Conservation (phyloP, 2,329 filamentous ascomycete genomes). For the Microsporum audouinii region DNA sequence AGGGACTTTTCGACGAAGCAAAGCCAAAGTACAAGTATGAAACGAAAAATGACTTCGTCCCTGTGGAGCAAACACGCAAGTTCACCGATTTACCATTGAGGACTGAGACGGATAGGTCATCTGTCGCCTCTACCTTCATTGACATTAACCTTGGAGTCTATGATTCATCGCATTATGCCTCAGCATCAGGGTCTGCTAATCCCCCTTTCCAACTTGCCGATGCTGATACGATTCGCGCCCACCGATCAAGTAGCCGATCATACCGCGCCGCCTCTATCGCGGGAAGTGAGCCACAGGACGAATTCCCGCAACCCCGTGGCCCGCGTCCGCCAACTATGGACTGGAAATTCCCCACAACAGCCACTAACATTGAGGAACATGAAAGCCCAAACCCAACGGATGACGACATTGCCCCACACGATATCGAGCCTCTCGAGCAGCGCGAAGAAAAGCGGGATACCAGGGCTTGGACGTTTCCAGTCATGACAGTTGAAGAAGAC, state of each 20-base stretch:
- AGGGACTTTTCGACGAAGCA: conserved; percentile 46
- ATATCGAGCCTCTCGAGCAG: conserved; percentile 9
- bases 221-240: conserved; percentile 46
- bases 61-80: conserved; percentile 31
- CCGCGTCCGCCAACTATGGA: conserved; percentile 37
- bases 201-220: conserved; percentile 40
- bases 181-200: conserved; percentile 40
- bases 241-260: conserved; percentile 39
- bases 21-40: conserved; percentile 49
- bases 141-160: conserved; percentile 48
- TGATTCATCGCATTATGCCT: conserved; percentile 41
- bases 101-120: conserved; percentile 36
- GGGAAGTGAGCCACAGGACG: conserved; percentile 22
- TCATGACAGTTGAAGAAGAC: conserved; percentile 23
- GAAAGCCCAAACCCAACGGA: conserved; percentile 2
- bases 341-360: conserved; percentile 33
- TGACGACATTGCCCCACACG: conserved; percentile 7
- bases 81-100: conserved; percentile 46
- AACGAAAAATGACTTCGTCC: conserved; percentile 40
- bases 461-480: conserved; percentile 46
- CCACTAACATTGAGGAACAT: conserved; percentile 4
- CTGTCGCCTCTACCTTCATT: conserved; percentile 38
- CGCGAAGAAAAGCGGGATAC: conserved; percentile 27
- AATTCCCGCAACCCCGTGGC: conserved; percentile 23
- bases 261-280: conserved; percentile 27